These are phyloP conservation scores for Colletotrichum sansevieriae DNA, from an alignment of 2,329 filamentous ascomycete species.

Conservation along the genomic window DNA sequence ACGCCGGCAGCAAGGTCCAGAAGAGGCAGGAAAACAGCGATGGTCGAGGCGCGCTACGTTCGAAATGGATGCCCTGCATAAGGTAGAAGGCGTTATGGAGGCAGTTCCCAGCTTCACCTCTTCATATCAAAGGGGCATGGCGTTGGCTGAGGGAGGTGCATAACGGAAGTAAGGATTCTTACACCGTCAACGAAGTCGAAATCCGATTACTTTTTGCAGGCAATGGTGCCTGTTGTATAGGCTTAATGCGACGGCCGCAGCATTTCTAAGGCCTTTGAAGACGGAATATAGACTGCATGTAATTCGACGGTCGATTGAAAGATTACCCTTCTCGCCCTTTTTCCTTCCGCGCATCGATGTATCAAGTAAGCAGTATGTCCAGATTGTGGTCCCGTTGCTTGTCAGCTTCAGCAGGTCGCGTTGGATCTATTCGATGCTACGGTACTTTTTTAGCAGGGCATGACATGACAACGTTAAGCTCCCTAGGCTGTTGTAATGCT, in stretches of 20 bases:
- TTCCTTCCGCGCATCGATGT: not conserved
- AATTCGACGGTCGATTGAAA: constrained; percentile 33
- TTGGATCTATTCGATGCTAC: too few species aligned
- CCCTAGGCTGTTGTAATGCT: not conserved
- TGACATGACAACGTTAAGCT: not conserved
- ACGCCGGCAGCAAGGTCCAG: constrained; percentile 2
- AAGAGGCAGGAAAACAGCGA: constrained; percentile 1
- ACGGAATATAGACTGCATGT: constrained; percentile 41
- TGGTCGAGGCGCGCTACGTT: constrained; percentile 21
- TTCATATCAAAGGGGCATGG: constrained; percentile 20
- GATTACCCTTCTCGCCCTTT: constrained; percentile 1
- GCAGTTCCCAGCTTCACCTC: constrained; percentile 25
- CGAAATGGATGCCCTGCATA: constrained; percentile 38
- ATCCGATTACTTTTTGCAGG: constrained; percentile 32
- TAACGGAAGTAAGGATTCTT: constrained; percentile 36
- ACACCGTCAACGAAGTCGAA: constrained; percentile 29
- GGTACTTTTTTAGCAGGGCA: not conserved
- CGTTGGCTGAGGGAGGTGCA: constrained; percentile 31
- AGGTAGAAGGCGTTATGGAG: constrained; percentile 40
- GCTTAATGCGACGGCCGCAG: constrained; percentile 36
- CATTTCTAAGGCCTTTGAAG: constrained; percentile 31
- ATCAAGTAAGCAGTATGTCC: not conserved
- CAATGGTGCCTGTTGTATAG: constrained; percentile 32
- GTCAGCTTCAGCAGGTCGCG: not conserved
- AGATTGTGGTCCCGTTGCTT: not conserved